Conservation (phyloP, 257 asterid species). For the Ajuga chamaepitys region DNA sequence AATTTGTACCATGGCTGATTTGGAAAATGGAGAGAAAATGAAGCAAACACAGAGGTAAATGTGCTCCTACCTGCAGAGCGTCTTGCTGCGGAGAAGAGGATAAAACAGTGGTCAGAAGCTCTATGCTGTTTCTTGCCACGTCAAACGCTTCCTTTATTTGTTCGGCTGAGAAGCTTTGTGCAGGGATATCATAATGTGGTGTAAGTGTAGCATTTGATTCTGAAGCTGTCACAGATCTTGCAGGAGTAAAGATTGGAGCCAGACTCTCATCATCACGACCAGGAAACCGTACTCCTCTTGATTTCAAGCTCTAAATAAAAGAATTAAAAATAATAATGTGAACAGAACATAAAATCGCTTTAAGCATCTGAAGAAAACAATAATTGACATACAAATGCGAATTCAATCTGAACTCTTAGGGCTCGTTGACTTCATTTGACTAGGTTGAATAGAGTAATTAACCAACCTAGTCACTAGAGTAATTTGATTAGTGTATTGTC, state of each 20-base stretch:
- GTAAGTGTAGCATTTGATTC: conserved; percentile 44
- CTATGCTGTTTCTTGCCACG: conserved; percentile 92
- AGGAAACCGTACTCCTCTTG: conserved; percentile 94
- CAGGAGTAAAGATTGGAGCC: conserved; percentile 94
- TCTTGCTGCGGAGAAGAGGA: conserved; percentile 97
- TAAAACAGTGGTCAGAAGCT: conserved; percentile 84
- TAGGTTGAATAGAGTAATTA: too few species aligned
- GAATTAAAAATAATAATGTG: not conserved
- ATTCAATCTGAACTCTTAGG: not conserved
- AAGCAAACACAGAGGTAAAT: conserved; percentile 1
- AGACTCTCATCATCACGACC: conserved; percentile 93
- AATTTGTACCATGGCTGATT: not conserved
- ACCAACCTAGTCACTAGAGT: too few species aligned
- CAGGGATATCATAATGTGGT: conserved; percentile 57
- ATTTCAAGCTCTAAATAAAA: conserved; percentile 65
- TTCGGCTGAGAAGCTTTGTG: conserved; percentile 61
- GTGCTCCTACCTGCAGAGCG: conserved; percentile 65
- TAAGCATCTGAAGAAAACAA: not conserved
- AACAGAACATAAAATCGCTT: conserved; percentile 2
- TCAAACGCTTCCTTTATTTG: conserved; percentile 94
- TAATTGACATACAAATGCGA: not conserved
- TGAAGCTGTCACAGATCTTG: conserved; percentile 59
- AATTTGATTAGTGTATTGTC: too few species aligned
- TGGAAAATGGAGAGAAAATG: not conserved
- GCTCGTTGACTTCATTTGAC: too few species aligned